Conservation (phyloP, 2,329 filamentous ascomycete species). For the Diaporthe amygdali region DNA sequence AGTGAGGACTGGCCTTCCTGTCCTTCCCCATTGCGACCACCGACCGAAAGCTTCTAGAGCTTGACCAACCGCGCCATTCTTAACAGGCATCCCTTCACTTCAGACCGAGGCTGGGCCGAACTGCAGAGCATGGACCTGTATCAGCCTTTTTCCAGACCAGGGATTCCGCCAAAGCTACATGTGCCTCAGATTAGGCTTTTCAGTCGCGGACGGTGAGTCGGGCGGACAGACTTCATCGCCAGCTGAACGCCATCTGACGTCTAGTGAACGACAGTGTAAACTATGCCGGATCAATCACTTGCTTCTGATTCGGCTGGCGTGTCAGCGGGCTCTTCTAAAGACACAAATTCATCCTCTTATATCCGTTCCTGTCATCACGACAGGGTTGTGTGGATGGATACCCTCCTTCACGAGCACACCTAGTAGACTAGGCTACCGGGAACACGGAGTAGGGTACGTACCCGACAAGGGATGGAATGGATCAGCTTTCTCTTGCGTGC, state of each 20-base stretch:
- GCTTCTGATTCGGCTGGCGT: not conserved
- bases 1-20: not conserved
- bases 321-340: not conserved
- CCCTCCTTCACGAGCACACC: not conserved
- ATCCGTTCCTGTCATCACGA: not conserved
- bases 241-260: not conserved
- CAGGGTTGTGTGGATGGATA: not conserved
- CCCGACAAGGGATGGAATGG: not conserved
- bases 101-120: not conserved
- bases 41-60: conserved; percentile 12
- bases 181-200: not conserved
- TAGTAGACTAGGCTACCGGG: not conserved
- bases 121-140: conserved; percentile 6
- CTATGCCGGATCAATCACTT: not conserved
- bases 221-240: not conserved
- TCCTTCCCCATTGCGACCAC: conserved; percentile 4
- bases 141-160: not conserved
- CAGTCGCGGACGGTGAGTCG: not conserved
- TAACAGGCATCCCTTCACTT: conserved; percentile 7
- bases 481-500: not conserved
- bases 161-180: not conserved
- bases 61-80: not conserved
- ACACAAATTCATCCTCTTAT: not conserved
- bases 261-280: not conserved
- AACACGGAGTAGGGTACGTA: not conserved